These are phyloP conservation scores for Dioszegia crocea DNA, from an alignment of 768 basidiomycete species.

Conservation along the genomic window DNA sequence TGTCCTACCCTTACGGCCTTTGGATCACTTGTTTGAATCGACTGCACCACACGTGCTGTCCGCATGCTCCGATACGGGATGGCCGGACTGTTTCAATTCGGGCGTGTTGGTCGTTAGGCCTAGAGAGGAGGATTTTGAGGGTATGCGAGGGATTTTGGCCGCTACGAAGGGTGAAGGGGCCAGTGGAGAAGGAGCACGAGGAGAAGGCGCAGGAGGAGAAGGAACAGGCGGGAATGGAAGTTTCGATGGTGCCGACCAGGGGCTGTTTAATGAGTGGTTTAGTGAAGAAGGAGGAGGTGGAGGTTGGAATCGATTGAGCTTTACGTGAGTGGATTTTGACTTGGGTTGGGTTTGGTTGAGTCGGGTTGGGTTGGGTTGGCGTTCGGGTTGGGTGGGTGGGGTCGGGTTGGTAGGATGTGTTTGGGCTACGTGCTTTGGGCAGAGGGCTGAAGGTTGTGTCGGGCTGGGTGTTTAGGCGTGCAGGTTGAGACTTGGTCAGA, in stretches of 20 bases:
- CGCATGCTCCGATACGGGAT: constrained; percentile 93
- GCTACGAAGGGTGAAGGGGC: constrained; percentile 37
- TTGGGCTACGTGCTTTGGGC: too few relatives aligned
- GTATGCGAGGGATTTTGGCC: constrained; percentile 62
- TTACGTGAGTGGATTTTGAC: constrained; percentile 55
- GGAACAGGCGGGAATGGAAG: constrained; percentile 60
- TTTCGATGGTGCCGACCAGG: constrained; percentile 99
- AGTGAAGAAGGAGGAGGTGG: constrained; percentile 57
- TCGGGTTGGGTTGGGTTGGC: background rate
- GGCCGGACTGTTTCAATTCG: constrained; percentile 99
- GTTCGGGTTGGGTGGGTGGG: too few relatives aligned
- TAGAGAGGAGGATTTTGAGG: constrained; percentile 71
- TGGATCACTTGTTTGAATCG: constrained; percentile 86
- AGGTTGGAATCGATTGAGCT: constrained; percentile 94
- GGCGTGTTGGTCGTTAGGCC: constrained; percentile 75
- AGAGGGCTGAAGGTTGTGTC: too few relatives aligned
- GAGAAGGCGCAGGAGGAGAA: background rate
- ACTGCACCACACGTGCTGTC: constrained; percentile 66
- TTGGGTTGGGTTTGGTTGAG: background rate
- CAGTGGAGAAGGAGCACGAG: background rate
- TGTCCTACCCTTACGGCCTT: constrained; percentile 55
- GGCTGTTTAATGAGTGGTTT: constrained; percentile 81
- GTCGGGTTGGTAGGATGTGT: too few relatives aligned
- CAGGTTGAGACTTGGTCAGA: too few relatives aligned
- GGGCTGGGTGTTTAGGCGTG: too few relatives aligned